Base-by-base conservation (phyloP, 805 yeast genomes). In the Ogataea glucozyma region DNA sequence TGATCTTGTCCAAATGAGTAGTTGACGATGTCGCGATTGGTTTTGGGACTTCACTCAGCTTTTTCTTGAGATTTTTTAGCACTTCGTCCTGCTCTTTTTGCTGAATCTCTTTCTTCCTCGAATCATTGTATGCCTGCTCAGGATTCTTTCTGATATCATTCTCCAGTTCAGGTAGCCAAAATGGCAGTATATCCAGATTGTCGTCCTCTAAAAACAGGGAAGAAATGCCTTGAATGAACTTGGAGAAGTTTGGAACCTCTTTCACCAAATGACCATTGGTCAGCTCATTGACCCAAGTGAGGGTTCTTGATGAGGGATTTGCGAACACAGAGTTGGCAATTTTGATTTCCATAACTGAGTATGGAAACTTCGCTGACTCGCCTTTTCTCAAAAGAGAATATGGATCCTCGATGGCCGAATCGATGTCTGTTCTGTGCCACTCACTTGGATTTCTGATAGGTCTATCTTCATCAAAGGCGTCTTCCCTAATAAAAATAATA, bases 381-480 rank as follows among this genome's bases (percentile, higher is more conserved):
- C 96, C 96, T 57, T 84, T 83, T 67, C 97, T 78, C 58, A 91
- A 73, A 42, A 83, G 72, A 26, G 82, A 76, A 54, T 79, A 75
- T 38, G 93, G 90, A 51, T 84, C 76, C 10, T 76, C 74, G 26
- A 85, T 74, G 40, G 81, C 72, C 22, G 90, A 79, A 66, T 91
- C 99, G 43, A 91, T 79, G 62, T 93, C 98, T 34, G 81, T 71
- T 65, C 98, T 79, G 66, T 90, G 98, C 99, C 99, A 91, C 54
- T 75, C 78, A 16, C 68, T 66, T 27, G 97, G 95, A 59, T 88
- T 86, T 67, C 99, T 83, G 48, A 89, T 85, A 13, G 99, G 98
- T 54, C 90, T 77, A 50, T 79, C 81, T 33, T 73, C 67, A 64
- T 90, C 96, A 59, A 91, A 85, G 0, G 91, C 67, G 62, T 91